Conservation (phyloP, 768 basidiomycete genomes). For the Xerocomus potaroensis region DNA sequence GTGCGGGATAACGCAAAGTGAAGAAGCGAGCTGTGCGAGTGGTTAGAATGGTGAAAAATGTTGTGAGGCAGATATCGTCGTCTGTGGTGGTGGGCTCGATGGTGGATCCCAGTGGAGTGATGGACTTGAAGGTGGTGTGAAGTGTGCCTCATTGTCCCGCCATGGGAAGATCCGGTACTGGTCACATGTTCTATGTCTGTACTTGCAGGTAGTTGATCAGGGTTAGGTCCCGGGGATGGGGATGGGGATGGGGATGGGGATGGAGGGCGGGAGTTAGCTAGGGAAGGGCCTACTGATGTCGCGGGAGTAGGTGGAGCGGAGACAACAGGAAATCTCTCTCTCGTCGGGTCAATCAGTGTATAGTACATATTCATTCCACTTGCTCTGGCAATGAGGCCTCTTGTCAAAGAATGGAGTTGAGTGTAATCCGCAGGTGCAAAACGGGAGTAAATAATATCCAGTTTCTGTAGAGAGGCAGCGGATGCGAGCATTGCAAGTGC, state of each 20-base stretch:
- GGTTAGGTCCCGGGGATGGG: constrained; percentile 25
- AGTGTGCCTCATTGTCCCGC: background rate
- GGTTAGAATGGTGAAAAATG: constrained; percentile 25
- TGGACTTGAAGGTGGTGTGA: constrained; percentile 1
- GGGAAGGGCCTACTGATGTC: constrained; percentile 35
- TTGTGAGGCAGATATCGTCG: constrained; percentile 10
- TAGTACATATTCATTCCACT: constrained; percentile 64
- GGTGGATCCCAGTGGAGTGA: constrained; percentile 1
- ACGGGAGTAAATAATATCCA: constrained; percentile 57
- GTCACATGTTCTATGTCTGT: constrained; percentile 1
- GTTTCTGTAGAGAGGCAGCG: constrained; percentile 47
- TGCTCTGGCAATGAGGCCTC: constrained; percentile 52
- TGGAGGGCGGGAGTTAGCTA: constrained; percentile 31
- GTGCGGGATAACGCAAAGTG: constrained; percentile 33
- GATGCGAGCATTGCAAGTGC: constrained; percentile 50
- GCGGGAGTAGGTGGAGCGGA: constrained; percentile 35
- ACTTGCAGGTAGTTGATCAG: background rate
- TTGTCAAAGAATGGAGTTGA: constrained; percentile 44
- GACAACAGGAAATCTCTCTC: constrained; percentile 53
- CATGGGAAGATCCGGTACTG: background rate
- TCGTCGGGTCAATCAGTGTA: constrained; percentile 54
- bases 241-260: too few species aligned
- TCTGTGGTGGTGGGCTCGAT: constrained; percentile 5
- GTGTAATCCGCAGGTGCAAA: constrained; percentile 56
- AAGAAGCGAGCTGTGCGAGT: constrained; percentile 37